Percentiles rank a stretch among this genome's conserved stretches.
Evolutionary conservation across 805 yeast species (phyloP).

Genomic region (Tanozyma kutaoensis): DNA sequence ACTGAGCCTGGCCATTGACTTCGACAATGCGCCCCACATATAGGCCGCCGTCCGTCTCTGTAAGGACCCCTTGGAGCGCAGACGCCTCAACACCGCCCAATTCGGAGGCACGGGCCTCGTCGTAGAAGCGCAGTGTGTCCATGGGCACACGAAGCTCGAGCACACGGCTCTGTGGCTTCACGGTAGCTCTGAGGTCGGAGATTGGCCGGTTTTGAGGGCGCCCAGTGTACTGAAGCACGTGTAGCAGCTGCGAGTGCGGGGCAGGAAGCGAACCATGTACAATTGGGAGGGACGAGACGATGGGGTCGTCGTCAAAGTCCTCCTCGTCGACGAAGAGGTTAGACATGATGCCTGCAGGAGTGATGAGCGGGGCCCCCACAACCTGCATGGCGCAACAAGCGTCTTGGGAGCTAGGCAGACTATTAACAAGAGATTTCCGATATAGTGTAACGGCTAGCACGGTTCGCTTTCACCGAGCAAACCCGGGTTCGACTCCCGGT

Average conservation of each 20-base stretch:
- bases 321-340: too few relatives aligned
- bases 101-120: constrained; percentile 43
- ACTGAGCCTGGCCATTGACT: constrained; percentile 14
- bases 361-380: too few relatives aligned
- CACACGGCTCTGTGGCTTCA: constrained; percentile 49
- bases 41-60: constrained; percentile 33
- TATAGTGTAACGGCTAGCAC: constrained; percentile 76
- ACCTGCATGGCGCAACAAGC: too few relatives aligned
- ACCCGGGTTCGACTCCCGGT: constrained; percentile 85
- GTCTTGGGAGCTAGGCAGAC: too few relatives aligned
- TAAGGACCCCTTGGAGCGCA: constrained; percentile 58
- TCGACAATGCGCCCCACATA: constrained; percentile 19
- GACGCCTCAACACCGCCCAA: constrained; percentile 56
- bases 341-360: too few relatives aligned
- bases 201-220: constrained; percentile 32
- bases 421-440: constrained; percentile 27
- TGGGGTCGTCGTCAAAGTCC: constrained; percentile 26
- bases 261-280: constrained; percentile 12
- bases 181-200: constrained; percentile 26
- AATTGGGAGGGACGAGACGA: constrained; percentile 25
- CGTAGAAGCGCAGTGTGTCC: constrained; percentile 55
- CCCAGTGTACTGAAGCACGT: constrained; percentile 29
- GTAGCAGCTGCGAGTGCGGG: constrained; percentile 14
- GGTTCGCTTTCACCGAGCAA: constrained; percentile 79
- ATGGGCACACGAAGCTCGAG: constrained; percentile 71